Evolutionary conservation across 257 asterid species (phyloP).

Genomic region (Coffea canephora): DNA sequence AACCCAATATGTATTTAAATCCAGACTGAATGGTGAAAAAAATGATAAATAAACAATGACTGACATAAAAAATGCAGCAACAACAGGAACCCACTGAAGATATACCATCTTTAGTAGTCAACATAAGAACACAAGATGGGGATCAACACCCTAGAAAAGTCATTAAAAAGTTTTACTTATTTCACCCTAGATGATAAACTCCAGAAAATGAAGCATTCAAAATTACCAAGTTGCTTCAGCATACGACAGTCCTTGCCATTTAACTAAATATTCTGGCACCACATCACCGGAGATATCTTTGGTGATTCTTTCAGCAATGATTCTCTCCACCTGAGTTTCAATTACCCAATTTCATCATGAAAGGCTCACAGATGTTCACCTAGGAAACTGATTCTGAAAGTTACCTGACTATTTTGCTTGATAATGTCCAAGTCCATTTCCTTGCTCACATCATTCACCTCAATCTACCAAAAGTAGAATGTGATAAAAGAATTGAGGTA

Average conservation of each 20-base stretch:
- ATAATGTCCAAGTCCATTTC: conserved; percentile 99
- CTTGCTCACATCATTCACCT: conserved; percentile 98
- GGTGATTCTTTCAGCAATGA: conserved; percentile 75
- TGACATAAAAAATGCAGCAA: background rate
- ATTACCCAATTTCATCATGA: conserved; percentile 20
- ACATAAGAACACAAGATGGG: background rate
- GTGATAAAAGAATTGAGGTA: conserved; percentile 8
- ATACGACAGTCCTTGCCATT: conserved; percentile 97
- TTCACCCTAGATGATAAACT: background rate
- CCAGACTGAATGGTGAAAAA: conserved; percentile 12
- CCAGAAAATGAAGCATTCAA: background rate
- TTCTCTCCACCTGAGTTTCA: conserved; percentile 83
- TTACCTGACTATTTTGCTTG: conserved; percentile 87
- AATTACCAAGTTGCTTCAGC: conserved; percentile 97
- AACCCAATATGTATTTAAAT: conserved; percentile 20
- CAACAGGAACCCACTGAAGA: background rate
- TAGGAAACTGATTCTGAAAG: background rate
- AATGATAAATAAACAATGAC: background rate
- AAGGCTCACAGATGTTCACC: background rate
- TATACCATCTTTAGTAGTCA: background rate
- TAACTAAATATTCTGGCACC: conserved; percentile 90
- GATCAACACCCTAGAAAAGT: background rate
- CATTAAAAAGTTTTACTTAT: background rate
- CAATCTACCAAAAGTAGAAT: conserved; percentile 52
- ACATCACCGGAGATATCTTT: conserved; percentile 76